A percentile compares a stretch with the other conserved stretches of the same genome.
phyloP scores from a whole-genome alignment of 2,329 filamentous ascomycete genomes.

The Myriosclerotinia curreyana region DNA sequence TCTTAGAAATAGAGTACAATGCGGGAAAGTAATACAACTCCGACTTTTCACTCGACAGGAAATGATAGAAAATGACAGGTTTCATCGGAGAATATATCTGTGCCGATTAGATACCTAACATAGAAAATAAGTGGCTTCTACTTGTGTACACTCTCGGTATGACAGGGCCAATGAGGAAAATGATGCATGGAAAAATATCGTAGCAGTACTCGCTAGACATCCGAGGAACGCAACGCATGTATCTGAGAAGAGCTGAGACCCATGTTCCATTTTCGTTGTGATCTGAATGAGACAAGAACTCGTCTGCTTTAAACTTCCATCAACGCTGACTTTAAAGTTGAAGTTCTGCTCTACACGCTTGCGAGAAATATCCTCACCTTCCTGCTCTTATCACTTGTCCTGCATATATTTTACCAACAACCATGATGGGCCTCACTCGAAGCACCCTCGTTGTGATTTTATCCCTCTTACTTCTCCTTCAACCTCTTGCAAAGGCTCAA shows the following conservation, averaged over 20 bases:
- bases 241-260: neutral
- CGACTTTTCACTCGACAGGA: neutral
- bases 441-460: conserved; percentile 5
- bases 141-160: neutral
- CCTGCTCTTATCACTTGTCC: neutral
- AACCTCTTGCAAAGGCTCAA: conserved; percentile 11
- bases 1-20: neutral
- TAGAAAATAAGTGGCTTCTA: neutral
- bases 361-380: conserved; percentile 9
- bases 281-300: neutral
- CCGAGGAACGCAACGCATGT: neutral
- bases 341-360: conserved; percentile 5
- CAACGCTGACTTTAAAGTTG: neutral
- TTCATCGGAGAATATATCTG: neutral
- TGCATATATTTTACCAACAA: neutral
- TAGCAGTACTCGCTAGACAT: neutral
- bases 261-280: neutral
- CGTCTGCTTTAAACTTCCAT: neutral
- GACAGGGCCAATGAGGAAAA: neutral
- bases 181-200: conserved; percentile 1
- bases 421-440: conserved; percentile 16
- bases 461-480: neutral
- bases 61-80: neutral
- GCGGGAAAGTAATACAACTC: neutral
- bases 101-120: neutral